A percentile compares a stretch with the other conserved stretches of the same genome.
Conservation (phyloP, 2,329 filamentous ascomycete species). For the Fonsecaea erecta region DNA sequence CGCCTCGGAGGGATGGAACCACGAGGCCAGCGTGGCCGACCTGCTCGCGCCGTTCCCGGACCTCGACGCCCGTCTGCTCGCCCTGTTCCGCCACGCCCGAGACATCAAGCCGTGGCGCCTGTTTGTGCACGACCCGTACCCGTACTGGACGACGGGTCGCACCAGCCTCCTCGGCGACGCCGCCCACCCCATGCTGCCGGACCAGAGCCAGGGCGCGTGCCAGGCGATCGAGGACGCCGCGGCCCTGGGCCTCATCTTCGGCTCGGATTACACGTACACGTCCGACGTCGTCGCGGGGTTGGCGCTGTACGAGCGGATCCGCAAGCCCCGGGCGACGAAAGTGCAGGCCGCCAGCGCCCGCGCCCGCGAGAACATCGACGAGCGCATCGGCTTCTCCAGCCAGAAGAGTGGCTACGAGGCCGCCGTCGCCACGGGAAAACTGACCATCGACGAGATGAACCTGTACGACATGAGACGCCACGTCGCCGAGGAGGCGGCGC, state of each 20-base stretch:
- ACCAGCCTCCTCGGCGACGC: conserved; percentile 42
- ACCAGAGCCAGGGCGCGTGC: conserved; percentile 45
- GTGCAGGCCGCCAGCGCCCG: conserved; percentile 41
- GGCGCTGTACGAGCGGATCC: conserved; percentile 40
- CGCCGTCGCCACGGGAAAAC: conserved; percentile 62
- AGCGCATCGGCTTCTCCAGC: conserved; percentile 27
- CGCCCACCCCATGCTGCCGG: conserved; percentile 44
- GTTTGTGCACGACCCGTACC: conserved; percentile 32
- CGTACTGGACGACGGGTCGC: conserved; percentile 39
- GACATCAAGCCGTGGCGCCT: conserved; percentile 35
- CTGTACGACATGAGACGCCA: conserved; percentile 39
- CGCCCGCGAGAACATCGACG: conserved; percentile 24
- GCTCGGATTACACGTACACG: conserved; percentile 26
- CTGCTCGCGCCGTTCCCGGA: conserved; percentile 29
- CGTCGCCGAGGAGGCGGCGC: conserved; percentile 12
- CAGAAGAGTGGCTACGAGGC: conserved; percentile 59
- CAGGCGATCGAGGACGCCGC: conserved; percentile 51
- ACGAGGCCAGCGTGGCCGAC: conserved; percentile 20
- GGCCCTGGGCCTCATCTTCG: conserved; percentile 46
- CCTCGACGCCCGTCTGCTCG: conserved; percentile 24
- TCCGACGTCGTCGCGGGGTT: conserved; percentile 37
- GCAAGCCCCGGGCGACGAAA: conserved; percentile 41
- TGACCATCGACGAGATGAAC: conserved; percentile 73
- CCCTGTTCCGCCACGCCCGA: conserved; percentile 26
- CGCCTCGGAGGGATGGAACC: conserved; percentile 35